Evolutionary conservation across 768 basidiomycete species (phyloP).

Genomic region (Hebeloma cylindrosporum): DNA sequence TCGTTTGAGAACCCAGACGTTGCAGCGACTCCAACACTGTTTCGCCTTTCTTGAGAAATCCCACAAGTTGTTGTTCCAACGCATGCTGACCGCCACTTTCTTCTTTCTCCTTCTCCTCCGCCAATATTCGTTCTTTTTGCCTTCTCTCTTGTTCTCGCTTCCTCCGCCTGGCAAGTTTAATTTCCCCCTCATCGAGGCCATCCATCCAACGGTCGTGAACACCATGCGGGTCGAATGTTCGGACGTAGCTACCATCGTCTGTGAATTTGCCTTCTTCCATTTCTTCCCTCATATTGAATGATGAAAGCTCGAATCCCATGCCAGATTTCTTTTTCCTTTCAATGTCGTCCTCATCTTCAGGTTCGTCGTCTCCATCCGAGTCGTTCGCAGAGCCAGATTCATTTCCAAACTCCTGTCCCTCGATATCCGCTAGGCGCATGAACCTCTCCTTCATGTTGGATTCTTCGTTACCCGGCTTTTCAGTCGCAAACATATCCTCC

Average conservation of each 20-base stretch:
- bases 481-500: conserved; percentile 81
- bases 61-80: conserved; percentile 67
- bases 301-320: conserved; percentile 93
- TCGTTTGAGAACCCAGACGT: conserved; percentile 68
- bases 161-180: conserved; percentile 74
- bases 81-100: conserved; percentile 64
- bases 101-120: conserved; percentile 73
- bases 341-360: conserved; percentile 80
- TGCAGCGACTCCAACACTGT: conserved; percentile 88
- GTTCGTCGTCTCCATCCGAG: conserved; percentile 47
- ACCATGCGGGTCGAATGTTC: conserved; percentile 85
- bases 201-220: conserved; percentile 97
- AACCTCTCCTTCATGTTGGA: conserved; percentile 52
- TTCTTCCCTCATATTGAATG: conserved; percentile 99
- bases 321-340: conserved; percentile 72
- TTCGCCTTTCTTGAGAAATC: conserved; percentile 84
- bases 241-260: conserved; percentile 86
- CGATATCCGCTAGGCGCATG: conserved; percentile 90
- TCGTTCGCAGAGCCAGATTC: conserved; percentile 38
- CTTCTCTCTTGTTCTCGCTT: conserved; percentile 75
- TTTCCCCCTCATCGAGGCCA: conserved; percentile 79
- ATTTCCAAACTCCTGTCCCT: conserved; percentile 89
- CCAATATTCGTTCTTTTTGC: conserved; percentile 65
- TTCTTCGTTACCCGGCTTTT: conserved; percentile 54
- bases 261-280: conserved; percentile 98